Conservation (phyloP, 2,329 filamentous ascomycete species). For the Zopfia rhizophila region DNA sequence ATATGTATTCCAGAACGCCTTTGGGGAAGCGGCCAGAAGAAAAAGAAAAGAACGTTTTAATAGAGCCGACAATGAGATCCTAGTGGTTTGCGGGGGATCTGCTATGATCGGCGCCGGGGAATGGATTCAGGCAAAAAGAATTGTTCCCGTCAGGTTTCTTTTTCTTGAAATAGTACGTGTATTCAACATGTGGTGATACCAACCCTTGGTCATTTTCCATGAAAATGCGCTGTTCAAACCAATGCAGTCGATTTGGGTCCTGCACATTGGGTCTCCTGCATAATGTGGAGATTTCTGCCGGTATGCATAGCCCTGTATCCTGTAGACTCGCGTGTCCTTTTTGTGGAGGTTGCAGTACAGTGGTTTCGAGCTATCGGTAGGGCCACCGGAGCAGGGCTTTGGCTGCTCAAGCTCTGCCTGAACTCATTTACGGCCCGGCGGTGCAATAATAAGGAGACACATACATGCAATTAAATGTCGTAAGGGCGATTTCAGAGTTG, state of each 20-base stretch:
- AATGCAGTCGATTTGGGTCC: constrained; percentile 34
- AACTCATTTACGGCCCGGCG: constrained; percentile 39
- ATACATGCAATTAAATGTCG: constrained; percentile 27
- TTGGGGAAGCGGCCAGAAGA: constrained; percentile 5
- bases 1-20: constrained; percentile 15
- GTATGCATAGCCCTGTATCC: constrained; percentile 31
- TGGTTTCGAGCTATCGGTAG: constrained; percentile 31
- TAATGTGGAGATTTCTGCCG: constrained; percentile 41
- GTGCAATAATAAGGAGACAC: constrained; percentile 20
- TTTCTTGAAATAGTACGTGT: constrained; percentile 15
- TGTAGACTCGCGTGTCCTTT: constrained; percentile 30
- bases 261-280: constrained; percentile 28
- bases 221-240: constrained; percentile 16
- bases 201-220: neutral
- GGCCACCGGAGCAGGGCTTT: constrained; percentile 30
- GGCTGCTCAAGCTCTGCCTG: constrained; percentile 17
- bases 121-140: constrained; percentile 33
- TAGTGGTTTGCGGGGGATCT: constrained; percentile 33
- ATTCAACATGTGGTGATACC: constrained; percentile 16
- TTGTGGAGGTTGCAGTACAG: constrained; percentile 25
- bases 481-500: constrained; percentile 4
- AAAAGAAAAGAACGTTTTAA: constrained; percentile 14
- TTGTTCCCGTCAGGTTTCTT: constrained; percentile 3
- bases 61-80: constrained; percentile 27
- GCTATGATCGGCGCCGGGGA: constrained; percentile 29